These are phyloP conservation scores for Allomyces macrogynus DNA, from an alignment of 192 early-diverging fungal species.

Conservation along the genomic window DNA sequence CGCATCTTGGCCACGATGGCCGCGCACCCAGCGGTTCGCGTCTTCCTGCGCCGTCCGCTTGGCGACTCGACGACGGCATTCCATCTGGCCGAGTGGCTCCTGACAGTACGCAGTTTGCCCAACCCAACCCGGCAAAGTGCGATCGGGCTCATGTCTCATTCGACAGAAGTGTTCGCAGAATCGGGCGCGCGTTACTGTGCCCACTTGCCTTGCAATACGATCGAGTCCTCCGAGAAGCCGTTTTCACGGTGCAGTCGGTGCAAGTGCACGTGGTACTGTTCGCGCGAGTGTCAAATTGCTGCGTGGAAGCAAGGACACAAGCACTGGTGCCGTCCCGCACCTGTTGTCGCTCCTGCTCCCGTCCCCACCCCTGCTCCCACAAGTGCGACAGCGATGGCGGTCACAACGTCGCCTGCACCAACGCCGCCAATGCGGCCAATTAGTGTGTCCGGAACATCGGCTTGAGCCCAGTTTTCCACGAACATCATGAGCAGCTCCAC, in stretches of 20 bases:
- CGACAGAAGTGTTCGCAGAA: neutral
- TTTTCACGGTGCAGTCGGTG: conserved; percentile 2
- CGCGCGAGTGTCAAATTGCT: conserved; percentile 1
- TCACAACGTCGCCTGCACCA: neutral
- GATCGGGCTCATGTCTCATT: neutral
- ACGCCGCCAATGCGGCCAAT: neutral
- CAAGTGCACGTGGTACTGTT: conserved; percentile 2
- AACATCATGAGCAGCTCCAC: too few species aligned
- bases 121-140: neutral
- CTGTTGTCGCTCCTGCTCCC: neutral
- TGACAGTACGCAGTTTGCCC: neutral
- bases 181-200: neutral
- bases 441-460: too few species aligned
- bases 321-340: neutral
- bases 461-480: too few species aligned
- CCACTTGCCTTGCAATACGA: neutral
- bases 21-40: neutral
- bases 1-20: neutral
- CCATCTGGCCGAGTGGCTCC: neutral
- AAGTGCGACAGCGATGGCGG: neutral
- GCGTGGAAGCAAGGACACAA: neutral
- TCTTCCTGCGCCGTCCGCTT: neutral
- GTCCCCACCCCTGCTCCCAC: neutral
- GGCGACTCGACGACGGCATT: neutral
- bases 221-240: neutral